Evolutionary conservation across 2,329 filamentous ascomycete species (phyloP), one percentile per base, ranked within the genome.

Genomic region (Botrytis galanthina): DNA sequence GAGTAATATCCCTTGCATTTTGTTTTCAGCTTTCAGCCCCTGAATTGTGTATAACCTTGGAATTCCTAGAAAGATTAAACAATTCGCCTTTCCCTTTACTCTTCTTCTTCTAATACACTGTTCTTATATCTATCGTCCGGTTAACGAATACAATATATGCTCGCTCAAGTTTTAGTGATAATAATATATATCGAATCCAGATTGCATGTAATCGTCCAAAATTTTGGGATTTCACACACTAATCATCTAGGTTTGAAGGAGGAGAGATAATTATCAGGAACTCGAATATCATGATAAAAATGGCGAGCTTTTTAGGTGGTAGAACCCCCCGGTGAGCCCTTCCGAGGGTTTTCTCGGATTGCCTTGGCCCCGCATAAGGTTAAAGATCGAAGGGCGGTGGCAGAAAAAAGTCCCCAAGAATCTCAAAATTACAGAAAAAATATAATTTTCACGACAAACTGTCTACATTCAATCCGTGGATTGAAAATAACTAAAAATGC

Each of bases 401-500:
- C 73, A 63, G 37, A 71, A 74, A 74, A 74, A 73, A 66, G 68
- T 72, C 61, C 61, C 70, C 46, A 26, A 72, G 66, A 71, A 57
- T 62, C 39, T 39, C 44, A 72, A 61, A 39, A 35, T 26, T 2
- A 46, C 22, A 29, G 51, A 61, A 72, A 67, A 66, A 48, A 66
- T 2, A 22, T 32, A 57, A 69, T 70, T 22, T 12, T 62, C 39
- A 37, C 20, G 46, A 44, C 12, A 39, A 46, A 35, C n/a, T 62
- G 10, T 35, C 20, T 61, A n/a, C 39, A 62, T 46, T 20, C 32
- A 12, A 35, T 44, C 22, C 1, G 32, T 54, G 18, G 18, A 37
- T 72, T 67, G 29, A 37, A 57, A 59, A 42, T 37, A 44, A 39
- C 12, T 60, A 74, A 75, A 72, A 73, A 77, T 76, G 74, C 74